Evolutionary conservation across 2,329 filamentous ascomycete species (phyloP).

Genomic region (Alternaria longipes): DNA sequence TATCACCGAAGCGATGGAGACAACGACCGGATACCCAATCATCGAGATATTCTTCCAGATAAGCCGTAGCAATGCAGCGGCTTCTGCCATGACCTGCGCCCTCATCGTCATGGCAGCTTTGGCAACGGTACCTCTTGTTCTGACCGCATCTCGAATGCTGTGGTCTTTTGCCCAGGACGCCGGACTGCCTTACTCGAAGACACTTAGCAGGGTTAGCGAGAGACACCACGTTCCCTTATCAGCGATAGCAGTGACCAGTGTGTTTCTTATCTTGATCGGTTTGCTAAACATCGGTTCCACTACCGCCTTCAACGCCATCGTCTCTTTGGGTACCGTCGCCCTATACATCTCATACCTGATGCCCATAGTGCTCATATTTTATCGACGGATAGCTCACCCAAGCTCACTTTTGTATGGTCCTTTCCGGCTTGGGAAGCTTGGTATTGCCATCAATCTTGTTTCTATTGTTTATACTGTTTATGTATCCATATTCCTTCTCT

Average conservation of each 20-base stretch:
- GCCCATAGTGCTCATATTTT: slow-evolving; percentile 22
- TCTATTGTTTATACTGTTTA: slow-evolving; percentile 26
- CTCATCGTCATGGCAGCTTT: slow-evolving; percentile 32
- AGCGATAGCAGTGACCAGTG: slow-evolving; percentile 21
- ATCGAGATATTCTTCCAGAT: slow-evolving; percentile 43
- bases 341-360: slow-evolving; percentile 33
- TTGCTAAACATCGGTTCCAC: slow-evolving; percentile 30
- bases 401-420: slow-evolving; percentile 1
- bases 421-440: slow-evolving; percentile 25
- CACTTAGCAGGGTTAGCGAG: slow-evolving; percentile 23
- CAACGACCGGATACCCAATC: slow-evolving; percentile 48
- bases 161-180: slow-evolving; percentile 35
- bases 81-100: slow-evolving; percentile 27
- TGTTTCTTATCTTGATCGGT: slow-evolving; percentile 18
- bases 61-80: slow-evolving; percentile 3
- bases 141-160: slow-evolving; percentile 37
- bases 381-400: slow-evolving; percentile 14
- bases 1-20: slow-evolving; percentile 37
- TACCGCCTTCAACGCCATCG: slow-evolving; percentile 31
- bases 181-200: slow-evolving; percentile 46
- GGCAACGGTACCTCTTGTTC: slow-evolving; percentile 14
- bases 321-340: slow-evolving; percentile 28
- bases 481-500: slow-evolving; percentile 34
- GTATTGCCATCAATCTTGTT: slow-evolving; percentile 21
- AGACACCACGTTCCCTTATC: slow-evolving; percentile 29